Evolutionary conservation across 116 monocot species (phyloP), one percentile per base, ranked within the genome.

Genomic region (Phalaenopsis hybrid): DNA sequence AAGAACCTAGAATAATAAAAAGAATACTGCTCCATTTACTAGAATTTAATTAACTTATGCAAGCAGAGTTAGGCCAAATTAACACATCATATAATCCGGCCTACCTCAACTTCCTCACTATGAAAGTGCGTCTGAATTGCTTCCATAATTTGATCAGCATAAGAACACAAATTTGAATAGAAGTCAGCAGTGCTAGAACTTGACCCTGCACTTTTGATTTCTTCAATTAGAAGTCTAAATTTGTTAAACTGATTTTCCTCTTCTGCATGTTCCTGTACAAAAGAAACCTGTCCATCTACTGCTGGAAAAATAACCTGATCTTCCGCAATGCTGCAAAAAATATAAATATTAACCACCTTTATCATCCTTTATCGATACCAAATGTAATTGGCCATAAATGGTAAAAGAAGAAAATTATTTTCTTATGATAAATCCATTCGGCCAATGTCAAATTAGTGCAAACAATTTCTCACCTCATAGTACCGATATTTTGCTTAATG

Each of bases 251-350:
- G 92, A 31, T 78, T 89, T 84, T 95, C 91, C 85, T 99, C 99
- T 85, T 93, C 92, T 79, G 92, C 91, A 87, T 99, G 99, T 80
- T 95, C 99, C 65, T 92, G 82, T 46, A 82, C 95, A 84, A 92
- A 99, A 44, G 92, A 95, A 0, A 95, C 81, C 75, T 92, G 88
- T 25, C 89, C 91, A 89, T 89, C 91, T 9, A 99, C 99, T 20
- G 99, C 95, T 85, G 99, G 99, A 81, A 94, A 99, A 86, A 99
- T 94, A 77, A 99, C 90, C 85, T 95, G 89, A 89, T 99, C 95
- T 84, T 99, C 99, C 63, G 99, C 99, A 83, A 92, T 91, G 85
- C 99, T 99, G 89, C 81, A 87, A 25, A 8, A 34, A 65, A 44
- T 44, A 75, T 75, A 75, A 45, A 75, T 75, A 75, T 75, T 75